A percentile compares a stretch with the other conserved stretches of the same genome.
Conservation (phyloP, 306 rosid genomes). For the Calophaca sinica region DNA sequence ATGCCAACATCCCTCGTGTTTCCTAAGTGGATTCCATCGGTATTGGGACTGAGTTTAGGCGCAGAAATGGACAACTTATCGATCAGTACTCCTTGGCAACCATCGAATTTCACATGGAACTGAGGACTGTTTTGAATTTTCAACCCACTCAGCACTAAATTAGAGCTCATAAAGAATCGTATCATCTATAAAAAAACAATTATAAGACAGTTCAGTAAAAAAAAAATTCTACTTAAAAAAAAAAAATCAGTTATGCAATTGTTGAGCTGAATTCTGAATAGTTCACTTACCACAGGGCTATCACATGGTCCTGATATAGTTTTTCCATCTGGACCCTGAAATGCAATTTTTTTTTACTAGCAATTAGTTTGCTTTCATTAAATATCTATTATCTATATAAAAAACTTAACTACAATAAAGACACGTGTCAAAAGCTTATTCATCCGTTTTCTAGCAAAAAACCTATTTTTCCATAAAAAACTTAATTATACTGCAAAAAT, state of each 20-base stretch:
- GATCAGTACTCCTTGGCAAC: conserved; percentile 82
- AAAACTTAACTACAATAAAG: no score
- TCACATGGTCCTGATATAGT: conserved; percentile 82
- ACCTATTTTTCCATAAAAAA: no score
- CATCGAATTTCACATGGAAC: conserved; percentile 93
- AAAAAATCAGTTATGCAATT: no score
- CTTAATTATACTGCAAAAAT: no score
- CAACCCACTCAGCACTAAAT: conserved; percentile 70
- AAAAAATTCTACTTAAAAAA: not conserved
- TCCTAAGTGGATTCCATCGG: conserved; percentile 93
- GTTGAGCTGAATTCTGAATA: no score
- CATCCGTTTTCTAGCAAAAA: no score
- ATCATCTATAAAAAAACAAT: conserved; percentile 60
- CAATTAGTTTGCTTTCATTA: no score
- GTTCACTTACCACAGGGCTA: conserved; percentile 84
- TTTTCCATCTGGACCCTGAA: conserved; percentile 77
- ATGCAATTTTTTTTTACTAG: not conserved
- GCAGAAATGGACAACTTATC: conserved; percentile 76
- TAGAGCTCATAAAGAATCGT: conserved; percentile 90
- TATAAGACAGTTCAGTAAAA: not conserved
- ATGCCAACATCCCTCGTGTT: conserved; percentile 72
- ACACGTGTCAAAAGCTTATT: no score
- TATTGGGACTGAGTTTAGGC: conserved; percentile 94
- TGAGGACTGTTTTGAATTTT: conserved; percentile 81
- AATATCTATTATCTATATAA: no score